Evolutionary conservation across 805 yeast species (phyloP), one percentile per base, ranked within the genome.

Genomic region (Schwanniomyces polymorphus): DNA sequence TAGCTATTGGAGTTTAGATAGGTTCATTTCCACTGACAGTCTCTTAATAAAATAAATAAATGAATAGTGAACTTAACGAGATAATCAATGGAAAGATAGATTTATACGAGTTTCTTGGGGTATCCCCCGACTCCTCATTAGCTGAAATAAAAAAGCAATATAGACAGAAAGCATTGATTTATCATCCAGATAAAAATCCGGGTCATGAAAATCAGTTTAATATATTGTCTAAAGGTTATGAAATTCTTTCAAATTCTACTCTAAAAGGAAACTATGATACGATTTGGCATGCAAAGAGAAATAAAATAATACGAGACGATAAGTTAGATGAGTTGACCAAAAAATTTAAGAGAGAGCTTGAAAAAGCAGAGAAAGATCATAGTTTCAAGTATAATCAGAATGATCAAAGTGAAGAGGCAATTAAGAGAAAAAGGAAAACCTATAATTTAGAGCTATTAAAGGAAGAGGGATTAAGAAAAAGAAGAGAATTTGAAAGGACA

Each of bases 171-270:
- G 78, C 78, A 0, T 61, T 73, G 17, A 40, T 49, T 17, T 67
- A 57, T 49, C 78, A 74, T 49, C 78, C 78, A 6, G 78, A 74
- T 52, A 74, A 72, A 52, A 65, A 66, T 50, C 49, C 59, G 9
- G 50, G 58, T 14, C 57, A 61, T 2, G 64, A 54, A 33, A 67
- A 66, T 1, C 59, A 63, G 47, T 73, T 73, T 55, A 67, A 67
- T 33, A 41, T 61, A 11, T 53, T 69, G 42, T 55, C 68, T 7
- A 55, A 58, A 29, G 56, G 64, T 5, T 63, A 70, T 57, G 64
- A 67, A 35, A 64, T 72, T 12, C 58, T 73, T 27, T 55, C 59
- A 7, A 54, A 60, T 42, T 60, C 60, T 0, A 43, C 21, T 3
- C 52, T 66, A 14, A 56, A 68, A 38, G 21, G 23, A 11, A 57